Base-by-base conservation (phyloP, 176 grass and related monocot genomes). In the Oryza officinalis region DNA sequence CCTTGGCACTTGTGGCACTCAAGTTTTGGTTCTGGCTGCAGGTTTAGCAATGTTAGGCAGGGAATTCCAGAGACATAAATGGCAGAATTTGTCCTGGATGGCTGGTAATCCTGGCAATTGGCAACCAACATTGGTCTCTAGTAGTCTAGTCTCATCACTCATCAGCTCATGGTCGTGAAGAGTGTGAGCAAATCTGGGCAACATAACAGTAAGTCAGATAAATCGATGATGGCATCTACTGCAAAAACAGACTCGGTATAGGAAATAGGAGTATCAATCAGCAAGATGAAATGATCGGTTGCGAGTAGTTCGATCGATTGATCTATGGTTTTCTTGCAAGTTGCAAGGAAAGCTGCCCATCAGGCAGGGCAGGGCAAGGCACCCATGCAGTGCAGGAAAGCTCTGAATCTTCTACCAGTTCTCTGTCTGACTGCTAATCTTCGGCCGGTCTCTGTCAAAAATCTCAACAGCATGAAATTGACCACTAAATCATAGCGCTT, bases 21-120 rank as follows among this genome's bases (percentile, higher is more conserved):
- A 14, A 14, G 66, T 10, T 61, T 26, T 14, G 46, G 7, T 10
- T 61, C 20, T 14, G 46, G 7, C 32, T 41, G 23, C 35, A 15
- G 27, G 38, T 26, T 38, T 49, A 57, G 71, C 72, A 87, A 30
- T 38, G 82, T 43, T 90, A 45, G 84, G 68, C 68, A 79, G 71
- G 38, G 78, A 5, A 60, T 69, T 87, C 63, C 20, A 69, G 63
- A 57, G 64, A 63, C 79, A 74, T 72, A 75, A 46, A 78, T 41
- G 88, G n/a, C 37, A 68, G 52, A 37, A 28, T 44, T 17, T 86
- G 71, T 31, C 88, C 88, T 86, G 32, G 20, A 11, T 26, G 20
- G 23, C 78, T 57, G 88, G 88, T 50, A 89, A 89, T 41, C 31
- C 54, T n/a, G 64, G 63, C 22, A n/a, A 73, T 57, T n/a, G 71